These are phyloP conservation scores for Ampelomyces quisqualis DNA, from an alignment of 2,329 filamentous ascomycete species.

Conservation along the genomic window DNA sequence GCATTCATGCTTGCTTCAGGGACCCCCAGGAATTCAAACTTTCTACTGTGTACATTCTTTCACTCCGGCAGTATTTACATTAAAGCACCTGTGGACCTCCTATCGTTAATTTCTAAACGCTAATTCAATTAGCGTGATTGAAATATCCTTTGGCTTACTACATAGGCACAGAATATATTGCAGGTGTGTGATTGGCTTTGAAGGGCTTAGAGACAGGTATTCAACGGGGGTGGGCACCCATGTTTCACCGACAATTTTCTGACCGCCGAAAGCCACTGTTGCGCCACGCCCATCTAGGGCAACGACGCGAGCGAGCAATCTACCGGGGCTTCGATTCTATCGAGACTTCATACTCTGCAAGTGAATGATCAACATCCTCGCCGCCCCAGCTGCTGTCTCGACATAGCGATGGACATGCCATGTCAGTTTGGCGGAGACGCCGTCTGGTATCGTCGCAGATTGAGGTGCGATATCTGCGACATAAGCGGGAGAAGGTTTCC, in stretches of 20 bases:
- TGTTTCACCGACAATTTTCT: slow-evolving; percentile 4
- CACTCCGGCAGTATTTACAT: no score
- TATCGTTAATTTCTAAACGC: no score
- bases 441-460: slow-evolving; percentile 18
- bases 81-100: no score
- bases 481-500: slow-evolving; percentile 9
- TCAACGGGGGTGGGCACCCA: no score
- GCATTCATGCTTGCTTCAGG: slow-evolving; percentile 6
- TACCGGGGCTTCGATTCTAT: slow-evolving; percentile 22
- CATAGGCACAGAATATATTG: no score
- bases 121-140: no score
- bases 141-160: no score
- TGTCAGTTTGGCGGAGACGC: slow-evolving; percentile 26
- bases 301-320: slow-evolving; percentile 16
- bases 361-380: slow-evolving; percentile 9
- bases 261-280: slow-evolving; percentile 5
- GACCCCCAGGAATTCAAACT: no score
- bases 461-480: slow-evolving; percentile 13
- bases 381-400: slow-evolving; percentile 21
- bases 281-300: slow-evolving; percentile 12
- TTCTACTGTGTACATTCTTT: no score
- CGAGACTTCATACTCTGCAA: slow-evolving; percentile 17
- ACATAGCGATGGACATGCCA: slow-evolving; percentile 8
- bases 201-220: no score
- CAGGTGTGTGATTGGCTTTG: no score